These are phyloP conservation scores for Aspergillus persii DNA, from an alignment of 2,329 filamentous ascomycete species.

Conservation along the genomic window DNA sequence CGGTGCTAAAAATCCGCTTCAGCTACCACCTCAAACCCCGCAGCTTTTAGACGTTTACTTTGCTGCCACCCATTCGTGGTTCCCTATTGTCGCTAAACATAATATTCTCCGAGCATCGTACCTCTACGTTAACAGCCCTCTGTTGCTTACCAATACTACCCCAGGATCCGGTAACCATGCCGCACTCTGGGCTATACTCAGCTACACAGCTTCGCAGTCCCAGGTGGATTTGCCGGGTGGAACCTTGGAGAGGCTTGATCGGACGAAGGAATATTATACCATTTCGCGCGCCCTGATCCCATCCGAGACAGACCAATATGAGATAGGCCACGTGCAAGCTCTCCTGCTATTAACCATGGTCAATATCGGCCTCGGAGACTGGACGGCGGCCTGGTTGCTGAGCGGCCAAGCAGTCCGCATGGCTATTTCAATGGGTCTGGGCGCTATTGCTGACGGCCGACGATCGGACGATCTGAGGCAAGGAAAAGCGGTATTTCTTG, in stretches of 20 bases:
- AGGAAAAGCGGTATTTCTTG: slow-evolving; percentile 48
- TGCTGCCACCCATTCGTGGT: slow-evolving; percentile 58
- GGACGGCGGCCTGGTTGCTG: slow-evolving; percentile 53
- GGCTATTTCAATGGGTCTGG: slow-evolving; percentile 40
- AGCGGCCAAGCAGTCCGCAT: slow-evolving; percentile 54
- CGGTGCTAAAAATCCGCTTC: slow-evolving; percentile 18
- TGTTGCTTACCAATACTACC: slow-evolving; percentile 26
- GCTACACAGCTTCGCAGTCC: slow-evolving; percentile 40
- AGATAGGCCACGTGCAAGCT: slow-evolving; percentile 45
- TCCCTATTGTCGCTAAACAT: slow-evolving; percentile 59
- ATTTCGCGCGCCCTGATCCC: slow-evolving; percentile 39
- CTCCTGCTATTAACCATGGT: slow-evolving; percentile 48
- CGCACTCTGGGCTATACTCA: slow-evolving; percentile 44
- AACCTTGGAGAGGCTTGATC: slow-evolving; percentile 16
- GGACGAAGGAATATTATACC: slow-evolving; percentile 36
- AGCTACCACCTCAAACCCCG: slow-evolving; percentile 52
- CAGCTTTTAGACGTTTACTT: slow-evolving; percentile 57
- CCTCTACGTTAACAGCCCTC: slow-evolving; percentile 48
- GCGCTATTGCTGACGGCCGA: slow-evolving; percentile 23
- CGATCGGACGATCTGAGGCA: slow-evolving; percentile 33
- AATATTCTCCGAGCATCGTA: slow-evolving; percentile 57
- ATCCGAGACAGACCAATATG: slow-evolving; percentile 38
- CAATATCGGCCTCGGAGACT: slow-evolving; percentile 48
- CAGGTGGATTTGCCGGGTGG: slow-evolving; percentile 16
- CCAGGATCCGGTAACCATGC: slow-evolving; percentile 43